These are phyloP conservation scores for Blastobotrys indianensis DNA, from an alignment of 1,139 yeast genomes.

Conservation along the genomic window DNA sequence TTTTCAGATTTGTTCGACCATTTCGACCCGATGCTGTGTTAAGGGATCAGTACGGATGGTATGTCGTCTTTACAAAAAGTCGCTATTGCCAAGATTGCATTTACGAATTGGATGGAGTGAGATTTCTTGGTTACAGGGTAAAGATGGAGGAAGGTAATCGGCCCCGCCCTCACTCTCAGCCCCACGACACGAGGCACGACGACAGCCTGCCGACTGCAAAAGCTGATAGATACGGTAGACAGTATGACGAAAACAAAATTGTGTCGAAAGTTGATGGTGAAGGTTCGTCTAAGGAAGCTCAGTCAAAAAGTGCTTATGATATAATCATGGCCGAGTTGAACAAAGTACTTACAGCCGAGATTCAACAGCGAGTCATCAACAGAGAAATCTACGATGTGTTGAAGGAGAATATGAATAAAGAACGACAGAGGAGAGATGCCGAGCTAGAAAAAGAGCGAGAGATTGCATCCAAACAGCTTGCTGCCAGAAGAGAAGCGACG, in stretches of 20 bases:
- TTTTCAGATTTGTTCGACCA: neutral
- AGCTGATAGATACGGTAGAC: constrained; percentile 32
- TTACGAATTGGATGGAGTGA: neutral
- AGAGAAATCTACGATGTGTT: constrained; percentile 1
- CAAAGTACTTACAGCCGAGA: neutral
- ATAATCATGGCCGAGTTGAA: constrained; percentile 23
- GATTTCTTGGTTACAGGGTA: neutral
- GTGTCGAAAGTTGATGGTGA: no score
- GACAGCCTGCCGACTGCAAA: constrained; percentile 54
- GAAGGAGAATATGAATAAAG: neutral
- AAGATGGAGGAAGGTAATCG: constrained; percentile 20
- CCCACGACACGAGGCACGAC: constrained; percentile 46
- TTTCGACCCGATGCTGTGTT: neutral
- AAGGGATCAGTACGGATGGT: constrained; percentile 6
- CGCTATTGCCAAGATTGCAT: neutral
- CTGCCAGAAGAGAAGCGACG: neutral
- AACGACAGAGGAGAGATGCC: neutral
- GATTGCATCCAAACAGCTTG: neutral
- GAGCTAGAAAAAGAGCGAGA: neutral
- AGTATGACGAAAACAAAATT: no score
- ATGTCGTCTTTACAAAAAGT: neutral
- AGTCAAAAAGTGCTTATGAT: constrained; percentile 20
- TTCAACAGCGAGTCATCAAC: constrained; percentile 7
- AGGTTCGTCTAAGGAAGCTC: constrained; percentile 16
- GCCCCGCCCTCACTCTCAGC: no score